Conservation (phyloP, 495 filamentous ascomycete genomes). For the Hypoxylon intermedium region DNA sequence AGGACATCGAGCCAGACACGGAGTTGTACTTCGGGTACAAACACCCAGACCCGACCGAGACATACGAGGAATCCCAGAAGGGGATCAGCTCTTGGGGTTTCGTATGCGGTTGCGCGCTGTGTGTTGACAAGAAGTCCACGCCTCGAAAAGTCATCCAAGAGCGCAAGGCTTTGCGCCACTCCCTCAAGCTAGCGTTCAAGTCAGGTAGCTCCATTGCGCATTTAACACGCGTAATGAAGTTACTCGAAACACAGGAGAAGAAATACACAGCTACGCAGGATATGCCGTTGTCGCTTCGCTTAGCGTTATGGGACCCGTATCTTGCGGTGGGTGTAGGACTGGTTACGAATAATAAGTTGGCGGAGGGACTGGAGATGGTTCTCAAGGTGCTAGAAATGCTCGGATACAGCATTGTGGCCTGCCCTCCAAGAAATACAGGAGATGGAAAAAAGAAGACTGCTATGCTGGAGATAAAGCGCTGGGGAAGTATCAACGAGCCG, state of each 20-base stretch:
- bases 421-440: slow-evolving; percentile 12
- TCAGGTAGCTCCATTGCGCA: neutral
- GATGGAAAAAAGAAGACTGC: slow-evolving; percentile 1
- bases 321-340: slow-evolving; percentile 41
- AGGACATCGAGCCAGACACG: slow-evolving; percentile 48
- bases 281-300: slow-evolving; percentile 46
- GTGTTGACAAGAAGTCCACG: slow-evolving; percentile 37
- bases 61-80: slow-evolving; percentile 17
- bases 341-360: neutral
- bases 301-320: slow-evolving; percentile 41
- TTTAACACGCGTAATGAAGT: slow-evolving; percentile 26
- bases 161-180: neutral
- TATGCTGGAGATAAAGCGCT: slow-evolving; percentile 48
- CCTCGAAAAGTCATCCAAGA: neutral
- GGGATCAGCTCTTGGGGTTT: slow-evolving; percentile 53
- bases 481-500: slow-evolving; percentile 48
- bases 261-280: slow-evolving; percentile 44
- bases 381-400: slow-evolving; percentile 48
- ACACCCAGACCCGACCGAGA: slow-evolving; percentile 30
- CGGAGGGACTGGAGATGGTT: slow-evolving; percentile 40
- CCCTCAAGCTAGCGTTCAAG: neutral
- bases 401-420: slow-evolving; percentile 52
- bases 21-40: slow-evolving; percentile 26
- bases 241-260: slow-evolving; percentile 32
- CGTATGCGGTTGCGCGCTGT: slow-evolving; percentile 50